These are phyloP conservation scores for Alloascoidea hylecoeti DNA, from an alignment of 805 yeast genomes.

Conservation along the genomic window DNA sequence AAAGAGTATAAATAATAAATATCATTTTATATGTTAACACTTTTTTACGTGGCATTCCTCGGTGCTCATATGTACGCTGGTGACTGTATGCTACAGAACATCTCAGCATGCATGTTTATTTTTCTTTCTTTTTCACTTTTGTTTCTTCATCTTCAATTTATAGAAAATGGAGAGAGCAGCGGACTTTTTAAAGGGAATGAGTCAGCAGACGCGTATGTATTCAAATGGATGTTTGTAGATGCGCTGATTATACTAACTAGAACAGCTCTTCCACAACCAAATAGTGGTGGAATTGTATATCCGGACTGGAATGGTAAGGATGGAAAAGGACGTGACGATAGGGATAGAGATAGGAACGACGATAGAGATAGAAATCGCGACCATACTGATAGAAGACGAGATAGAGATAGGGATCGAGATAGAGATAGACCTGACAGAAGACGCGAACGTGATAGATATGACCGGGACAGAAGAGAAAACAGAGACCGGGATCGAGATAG, in stretches of 20 bases:
- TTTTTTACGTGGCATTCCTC: too few species aligned
- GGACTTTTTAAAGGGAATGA: conserved; percentile 1
- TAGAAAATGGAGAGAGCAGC: too few species aligned
- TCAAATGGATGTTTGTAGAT: background rate
- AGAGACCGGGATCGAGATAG: conserved; percentile 8
- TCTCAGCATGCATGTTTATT: too few species aligned
- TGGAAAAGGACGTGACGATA: background rate
- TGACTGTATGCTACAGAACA: too few species aligned
- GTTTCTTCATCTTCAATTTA: too few species aligned
- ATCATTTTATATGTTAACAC: too few species aligned
- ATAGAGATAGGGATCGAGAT: conserved; percentile 9
- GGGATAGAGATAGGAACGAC: background rate
- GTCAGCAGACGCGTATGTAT: background rate
- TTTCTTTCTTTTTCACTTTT: too few species aligned
- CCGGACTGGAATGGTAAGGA: background rate
- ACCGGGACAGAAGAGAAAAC: conserved; percentile 7
- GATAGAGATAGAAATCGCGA: background rate
- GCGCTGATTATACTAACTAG: background rate
- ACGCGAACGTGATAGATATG: conserved; percentile 3
- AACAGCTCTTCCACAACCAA: too few species aligned
- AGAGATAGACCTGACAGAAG: conserved; percentile 12
- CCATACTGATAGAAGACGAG: conserved; percentile 4
- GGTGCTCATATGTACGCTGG: too few species aligned
- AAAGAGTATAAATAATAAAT: too few species aligned
- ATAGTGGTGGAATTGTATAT: background rate